A percentile compares a stretch with the other conserved stretches of the same genome.
These are phyloP conservation scores for Exophiala oligosperma DNA, from an alignment of 2,329 filamentous ascomycete species.

Conservation along the genomic window DNA sequence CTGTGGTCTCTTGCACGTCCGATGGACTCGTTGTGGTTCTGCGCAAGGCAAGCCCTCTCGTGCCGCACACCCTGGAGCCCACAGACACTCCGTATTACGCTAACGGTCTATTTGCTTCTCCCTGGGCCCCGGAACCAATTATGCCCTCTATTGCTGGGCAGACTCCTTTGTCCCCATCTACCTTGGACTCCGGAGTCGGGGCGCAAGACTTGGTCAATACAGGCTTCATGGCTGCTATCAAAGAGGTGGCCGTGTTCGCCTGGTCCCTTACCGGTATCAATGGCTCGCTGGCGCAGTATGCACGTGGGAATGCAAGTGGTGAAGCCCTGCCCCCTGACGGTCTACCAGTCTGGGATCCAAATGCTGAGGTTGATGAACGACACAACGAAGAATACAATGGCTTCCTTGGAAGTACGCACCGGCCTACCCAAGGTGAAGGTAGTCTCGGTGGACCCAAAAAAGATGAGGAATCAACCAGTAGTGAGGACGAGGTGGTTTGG, in stretches of 20 bases:
- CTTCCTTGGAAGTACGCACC: conserved; percentile 28
- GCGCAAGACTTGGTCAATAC: conserved; percentile 39
- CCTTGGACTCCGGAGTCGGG: conserved; percentile 38
- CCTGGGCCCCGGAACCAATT: conserved; percentile 72
- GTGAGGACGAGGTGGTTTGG: conserved; percentile 30
- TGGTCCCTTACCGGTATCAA: conserved; percentile 83
- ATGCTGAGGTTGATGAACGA: conserved; percentile 22
- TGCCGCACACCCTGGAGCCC: conserved; percentile 58
- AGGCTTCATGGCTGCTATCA: conserved; percentile 76
- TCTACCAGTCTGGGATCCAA: conserved; percentile 60
- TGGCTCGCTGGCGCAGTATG: conserved; percentile 66
- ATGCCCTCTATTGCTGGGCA: conserved; percentile 28
- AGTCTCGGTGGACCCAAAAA: conserved; percentile 7
- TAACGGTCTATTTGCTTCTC: conserved; percentile 73
- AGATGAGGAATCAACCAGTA: conserved; percentile 21
- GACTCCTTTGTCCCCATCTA: conserved; percentile 31
- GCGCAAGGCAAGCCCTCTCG: conserved; percentile 68
- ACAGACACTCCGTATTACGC: conserved; percentile 48
- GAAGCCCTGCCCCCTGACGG: conserved; percentile 63
- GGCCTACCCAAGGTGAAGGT: conserved; percentile 14
- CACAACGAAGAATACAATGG: conserved; percentile 26
- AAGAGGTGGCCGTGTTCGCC: conserved; percentile 83
- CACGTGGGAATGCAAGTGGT: conserved; percentile 62
- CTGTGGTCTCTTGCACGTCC: conserved; percentile 87
- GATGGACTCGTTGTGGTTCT: conserved; percentile 83